A percentile compares a stretch with the other conserved stretches of the same genome.
Conservation (phyloP, 1,284 basidiomycete genomes). For the Takashimella koratensis region DNA sequence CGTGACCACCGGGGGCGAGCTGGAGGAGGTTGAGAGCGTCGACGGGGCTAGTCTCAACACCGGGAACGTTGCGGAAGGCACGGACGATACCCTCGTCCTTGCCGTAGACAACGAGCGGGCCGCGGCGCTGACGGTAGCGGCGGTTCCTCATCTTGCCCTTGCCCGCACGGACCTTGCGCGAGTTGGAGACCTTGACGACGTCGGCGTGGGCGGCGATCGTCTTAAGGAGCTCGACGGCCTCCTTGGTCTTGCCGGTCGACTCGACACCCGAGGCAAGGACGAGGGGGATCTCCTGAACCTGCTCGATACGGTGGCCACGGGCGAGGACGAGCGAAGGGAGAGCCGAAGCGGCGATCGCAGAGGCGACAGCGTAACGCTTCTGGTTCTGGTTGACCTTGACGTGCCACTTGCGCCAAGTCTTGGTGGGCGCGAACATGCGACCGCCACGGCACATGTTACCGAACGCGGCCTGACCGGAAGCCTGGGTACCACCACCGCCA, state of each 20-base stretch:
- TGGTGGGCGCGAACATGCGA: constrained; percentile 99
- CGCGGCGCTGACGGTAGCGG: constrained; percentile 93
- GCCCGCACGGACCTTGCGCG: constrained; percentile 93
- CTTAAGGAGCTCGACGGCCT: constrained; percentile 93
- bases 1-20: constrained; percentile 98
- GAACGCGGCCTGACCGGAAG: constrained; percentile 97
- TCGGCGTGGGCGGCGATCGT: constrained; percentile 85
- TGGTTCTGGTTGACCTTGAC: constrained; percentile 99
- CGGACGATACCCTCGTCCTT: constrained; percentile 97
- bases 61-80: constrained; percentile 98
- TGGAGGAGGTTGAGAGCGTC: constrained; percentile 94
- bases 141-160: constrained; percentile 98
- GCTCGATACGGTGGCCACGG: constrained; percentile 97
- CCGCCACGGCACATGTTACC: constrained; percentile 99
- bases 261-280: constrained; percentile 79
- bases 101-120: constrained; percentile 95
- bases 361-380: constrained; percentile 95
- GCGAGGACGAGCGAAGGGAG: constrained; percentile 98
- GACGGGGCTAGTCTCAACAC: constrained; percentile 96
- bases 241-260: constrained; percentile 93
- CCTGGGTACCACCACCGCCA: constrained; percentile 96
- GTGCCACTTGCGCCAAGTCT: constrained; percentile 99
- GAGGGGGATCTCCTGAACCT: constrained; percentile 94
- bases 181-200: constrained; percentile 96
- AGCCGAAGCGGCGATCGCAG: constrained; percentile 95